phyloP scores from a whole-genome alignment of 225 moss, liverwort and hornwort species.

The Sphagnum tenellum region DNA sequence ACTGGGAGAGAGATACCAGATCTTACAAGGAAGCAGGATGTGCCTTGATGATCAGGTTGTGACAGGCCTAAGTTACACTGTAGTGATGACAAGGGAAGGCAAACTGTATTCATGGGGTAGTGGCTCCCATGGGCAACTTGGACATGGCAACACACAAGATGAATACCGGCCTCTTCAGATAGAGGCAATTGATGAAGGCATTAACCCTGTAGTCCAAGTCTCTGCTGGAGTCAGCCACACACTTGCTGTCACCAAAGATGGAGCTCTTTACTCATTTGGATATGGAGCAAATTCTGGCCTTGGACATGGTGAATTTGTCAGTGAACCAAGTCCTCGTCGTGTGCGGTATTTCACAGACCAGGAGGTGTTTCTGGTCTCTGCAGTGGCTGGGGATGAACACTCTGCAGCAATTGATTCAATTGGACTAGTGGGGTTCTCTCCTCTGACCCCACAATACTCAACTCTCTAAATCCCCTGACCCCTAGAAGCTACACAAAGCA shows the following conservation, averaged over 20 bases:
- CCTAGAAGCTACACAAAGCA: too few relatives aligned
- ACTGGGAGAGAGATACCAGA: not conserved
- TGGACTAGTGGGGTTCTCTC: slow-evolving; percentile 44
- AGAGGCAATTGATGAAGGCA: slow-evolving; percentile 27
- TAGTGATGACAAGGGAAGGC: slow-evolving; percentile 52
- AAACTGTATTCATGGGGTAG: slow-evolving; percentile 80
- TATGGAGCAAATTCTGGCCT: slow-evolving; percentile 74
- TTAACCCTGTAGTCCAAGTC: slow-evolving; percentile 43
- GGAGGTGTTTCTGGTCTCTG: slow-evolving; percentile 41
- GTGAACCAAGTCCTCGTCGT: slow-evolving; percentile 51
- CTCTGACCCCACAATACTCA: too few relatives aligned
- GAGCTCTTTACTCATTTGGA: slow-evolving; percentile 72
- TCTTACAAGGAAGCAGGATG: not conserved
- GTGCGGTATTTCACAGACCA: slow-evolving; percentile 38
- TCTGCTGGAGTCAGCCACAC: slow-evolving; percentile 60
- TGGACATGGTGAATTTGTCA: slow-evolving; percentile 57
- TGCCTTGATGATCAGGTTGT: slow-evolving; percentile 28
- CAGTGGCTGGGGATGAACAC: slow-evolving; percentile 74
- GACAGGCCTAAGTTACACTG: slow-evolving; percentile 65
- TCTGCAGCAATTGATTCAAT: slow-evolving; percentile 69
- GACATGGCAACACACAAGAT: slow-evolving; percentile 62
- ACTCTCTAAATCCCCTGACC: too few relatives aligned
- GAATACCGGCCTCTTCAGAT: slow-evolving; percentile 45
- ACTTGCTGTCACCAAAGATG: slow-evolving; percentile 53
- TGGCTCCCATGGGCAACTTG: slow-evolving; percentile 74